phyloP scores from a whole-genome alignment of 495 filamentous ascomycete genomes.

The Hapsidospora chrysogenum region DNA sequence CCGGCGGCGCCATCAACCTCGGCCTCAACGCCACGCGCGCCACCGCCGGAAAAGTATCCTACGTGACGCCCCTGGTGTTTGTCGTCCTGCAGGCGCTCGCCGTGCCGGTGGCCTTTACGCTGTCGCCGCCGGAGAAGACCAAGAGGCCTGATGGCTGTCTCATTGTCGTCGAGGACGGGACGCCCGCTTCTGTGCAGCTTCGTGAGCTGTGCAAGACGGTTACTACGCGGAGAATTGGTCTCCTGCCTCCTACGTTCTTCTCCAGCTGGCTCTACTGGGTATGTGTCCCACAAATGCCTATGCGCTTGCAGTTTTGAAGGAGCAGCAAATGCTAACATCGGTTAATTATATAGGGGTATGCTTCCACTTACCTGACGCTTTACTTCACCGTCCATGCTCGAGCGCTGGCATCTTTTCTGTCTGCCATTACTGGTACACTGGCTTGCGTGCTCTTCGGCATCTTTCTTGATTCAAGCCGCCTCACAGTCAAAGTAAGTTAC shows the following conservation, averaged over 20 bases:
- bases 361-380: too few relatives aligned
- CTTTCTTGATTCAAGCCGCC: conserved; percentile 23
- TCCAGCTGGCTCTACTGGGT: conserved; percentile 31
- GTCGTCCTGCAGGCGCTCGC: conserved; percentile 30
- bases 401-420: conserved; percentile 24
- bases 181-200: conserved; percentile 20
- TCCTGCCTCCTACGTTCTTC: conserved; percentile 30
- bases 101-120: conserved; percentile 24
- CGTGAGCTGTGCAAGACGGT: conserved; percentile 20
- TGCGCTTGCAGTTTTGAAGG: conserved; percentile 33
- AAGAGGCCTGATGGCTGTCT: conserved; percentile 26
- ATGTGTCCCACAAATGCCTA: too few relatives aligned
- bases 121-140: conserved; percentile 31
- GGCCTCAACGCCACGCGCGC: conserved; percentile 16
- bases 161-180: conserved; percentile 16
- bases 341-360: too few relatives aligned
- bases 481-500: conserved; percentile 21
- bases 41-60: conserved; percentile 27
- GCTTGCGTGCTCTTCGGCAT: conserved; percentile 20
- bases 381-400: conserved; percentile 34
- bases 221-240: conserved; percentile 21
- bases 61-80: conserved; percentile 28
- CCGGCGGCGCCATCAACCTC: conserved; percentile 30
- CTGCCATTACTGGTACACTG: conserved; percentile 16
- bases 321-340: too few relatives aligned